Percentiles rank a stretch among this genome's conserved stretches.
These are phyloP conservation scores for Cladosporium colombiae DNA, from an alignment of 2,329 filamentous ascomycete species.

Conservation along the genomic window DNA sequence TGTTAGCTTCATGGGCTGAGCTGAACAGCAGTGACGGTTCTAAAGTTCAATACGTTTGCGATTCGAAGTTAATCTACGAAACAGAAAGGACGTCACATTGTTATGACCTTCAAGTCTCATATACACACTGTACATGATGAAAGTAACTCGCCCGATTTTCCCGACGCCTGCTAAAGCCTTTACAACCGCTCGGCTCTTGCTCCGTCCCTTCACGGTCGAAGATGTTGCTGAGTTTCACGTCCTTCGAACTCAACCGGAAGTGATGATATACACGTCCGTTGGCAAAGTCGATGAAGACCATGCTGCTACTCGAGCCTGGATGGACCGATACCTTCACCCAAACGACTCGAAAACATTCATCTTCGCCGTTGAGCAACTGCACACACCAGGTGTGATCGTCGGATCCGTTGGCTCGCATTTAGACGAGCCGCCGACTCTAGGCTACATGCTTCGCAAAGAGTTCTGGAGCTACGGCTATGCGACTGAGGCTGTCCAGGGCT, in stretches of 20 bases:
- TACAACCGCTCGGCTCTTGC: neutral
- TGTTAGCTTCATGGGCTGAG: neutral
- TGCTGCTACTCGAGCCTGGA: conserved; percentile 1
- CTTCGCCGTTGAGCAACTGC: neutral
- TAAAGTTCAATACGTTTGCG: neutral
- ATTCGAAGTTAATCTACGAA: neutral
- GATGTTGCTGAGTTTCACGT: conserved; percentile 8
- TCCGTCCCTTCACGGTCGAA: neutral
- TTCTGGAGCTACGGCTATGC: neutral
- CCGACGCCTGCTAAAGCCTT: neutral
- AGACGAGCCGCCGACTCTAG: neutral
- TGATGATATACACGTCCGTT: neutral
- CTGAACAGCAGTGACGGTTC: neutral
- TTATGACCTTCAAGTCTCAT: neutral
- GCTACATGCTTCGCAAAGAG: conserved; percentile 9
- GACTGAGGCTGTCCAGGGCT: conserved; percentile 7
- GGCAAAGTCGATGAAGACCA: conserved; percentile 5
- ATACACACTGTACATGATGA: neutral
- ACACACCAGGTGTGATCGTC: neutral
- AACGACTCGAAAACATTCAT: conserved; percentile 3
- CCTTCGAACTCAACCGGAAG: conserved; percentile 9
- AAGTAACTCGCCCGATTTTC: neutral
- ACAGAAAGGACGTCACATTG: neutral
- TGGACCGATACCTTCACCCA: neutral
- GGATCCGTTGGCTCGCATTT: neutral